Evolutionary conservation across 2,329 filamentous ascomycete genomes (phyloP).

Genomic region (Apiospora hydei): DNA sequence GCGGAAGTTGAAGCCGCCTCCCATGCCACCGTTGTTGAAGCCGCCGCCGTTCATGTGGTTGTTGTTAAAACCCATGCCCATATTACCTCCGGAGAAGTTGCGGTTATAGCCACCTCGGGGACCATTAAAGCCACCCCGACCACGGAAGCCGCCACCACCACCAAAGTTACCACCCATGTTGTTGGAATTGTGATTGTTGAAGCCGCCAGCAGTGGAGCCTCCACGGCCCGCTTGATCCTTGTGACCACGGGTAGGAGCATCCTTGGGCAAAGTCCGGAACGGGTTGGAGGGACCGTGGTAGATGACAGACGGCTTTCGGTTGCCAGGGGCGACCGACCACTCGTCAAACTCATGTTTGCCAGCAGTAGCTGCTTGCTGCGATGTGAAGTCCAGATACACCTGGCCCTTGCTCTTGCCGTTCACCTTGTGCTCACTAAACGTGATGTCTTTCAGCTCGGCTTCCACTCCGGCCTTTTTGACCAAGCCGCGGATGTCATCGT

Average conservation of each 20-base stretch:
- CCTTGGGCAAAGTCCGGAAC: constrained; percentile 90
- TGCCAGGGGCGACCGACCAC: constrained; percentile 60
- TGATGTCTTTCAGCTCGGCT: constrained; percentile 87
- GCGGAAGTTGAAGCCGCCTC: constrained; percentile 39
- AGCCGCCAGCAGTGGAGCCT: constrained; percentile 56
- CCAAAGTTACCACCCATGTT: constrained; percentile 38
- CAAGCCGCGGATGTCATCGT: constrained; percentile 94
- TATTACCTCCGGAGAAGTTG: constrained; percentile 40
- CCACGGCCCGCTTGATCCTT: constrained; percentile 64
- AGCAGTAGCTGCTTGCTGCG: constrained; percentile 84
- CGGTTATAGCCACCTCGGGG: constrained; percentile 43
- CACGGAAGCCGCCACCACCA: constrained; percentile 37
- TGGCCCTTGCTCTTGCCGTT: constrained; percentile 97
- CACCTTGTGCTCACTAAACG: constrained; percentile 98
- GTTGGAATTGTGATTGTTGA: constrained; percentile 49
- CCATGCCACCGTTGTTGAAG: constrained; percentile 40
- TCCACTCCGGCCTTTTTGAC: constrained; percentile 80
- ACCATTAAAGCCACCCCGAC: constrained; percentile 40
- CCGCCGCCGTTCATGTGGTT: constrained; percentile 38
- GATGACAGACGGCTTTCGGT: constrained; percentile 75
- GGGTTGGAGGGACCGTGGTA: constrained; percentile 80
- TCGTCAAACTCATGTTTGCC: constrained; percentile 83
- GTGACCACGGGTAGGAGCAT: constrained; percentile 74
- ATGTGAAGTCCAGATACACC: constrained; percentile 85
- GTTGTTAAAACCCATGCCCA: constrained; percentile 41